Percentiles rank a stretch among this genome's conserved stretches.
phyloP scores from a whole-genome alignment of 768 basidiomycete genomes.

The Xerocomus potaroensis region DNA sequence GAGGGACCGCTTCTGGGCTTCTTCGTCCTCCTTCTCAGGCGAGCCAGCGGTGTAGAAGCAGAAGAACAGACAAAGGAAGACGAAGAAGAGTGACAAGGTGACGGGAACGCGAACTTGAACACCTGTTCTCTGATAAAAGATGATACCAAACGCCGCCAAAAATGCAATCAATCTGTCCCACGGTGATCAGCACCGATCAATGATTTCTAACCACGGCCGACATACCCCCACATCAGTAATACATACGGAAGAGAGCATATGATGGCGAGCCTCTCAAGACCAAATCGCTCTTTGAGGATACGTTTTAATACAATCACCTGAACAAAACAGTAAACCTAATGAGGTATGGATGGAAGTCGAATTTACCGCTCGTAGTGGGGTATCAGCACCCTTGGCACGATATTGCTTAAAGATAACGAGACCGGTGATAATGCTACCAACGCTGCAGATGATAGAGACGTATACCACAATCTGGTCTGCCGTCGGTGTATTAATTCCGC shows the following conservation, averaged over 20 bases:
- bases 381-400: conserved; percentile 30
- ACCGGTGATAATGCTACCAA: conserved; percentile 28
- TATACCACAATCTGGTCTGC: conserved; percentile 25
- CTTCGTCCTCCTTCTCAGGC: conserved; percentile 13
- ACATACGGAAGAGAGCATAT: conserved; percentile 40
- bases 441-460: conserved; percentile 26
- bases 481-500: conserved; percentile 8
- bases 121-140: conserved; percentile 28
- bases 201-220: not conserved
- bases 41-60: conserved; percentile 26
- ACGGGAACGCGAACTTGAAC: conserved; percentile 25
- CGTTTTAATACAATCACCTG: conserved; percentile 26
- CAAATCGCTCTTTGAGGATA: conserved; percentile 22
- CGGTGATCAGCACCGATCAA: not conserved
- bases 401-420: conserved; percentile 32
- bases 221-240: conserved; percentile 39
- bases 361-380: conserved; percentile 27
- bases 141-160: conserved; percentile 26
- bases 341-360: not conserved
- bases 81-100: conserved; percentile 20
- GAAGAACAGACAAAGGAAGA: conserved; percentile 25
- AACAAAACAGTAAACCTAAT: not conserved
- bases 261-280: conserved; percentile 36
- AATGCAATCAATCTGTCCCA: conserved; percentile 33
- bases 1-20: not conserved